Percentiles rank a stretch among this genome's conserved stretches.
Conservation (phyloP, 2,329 filamentous ascomycete genomes). For the Penicillium sp. region DNA sequence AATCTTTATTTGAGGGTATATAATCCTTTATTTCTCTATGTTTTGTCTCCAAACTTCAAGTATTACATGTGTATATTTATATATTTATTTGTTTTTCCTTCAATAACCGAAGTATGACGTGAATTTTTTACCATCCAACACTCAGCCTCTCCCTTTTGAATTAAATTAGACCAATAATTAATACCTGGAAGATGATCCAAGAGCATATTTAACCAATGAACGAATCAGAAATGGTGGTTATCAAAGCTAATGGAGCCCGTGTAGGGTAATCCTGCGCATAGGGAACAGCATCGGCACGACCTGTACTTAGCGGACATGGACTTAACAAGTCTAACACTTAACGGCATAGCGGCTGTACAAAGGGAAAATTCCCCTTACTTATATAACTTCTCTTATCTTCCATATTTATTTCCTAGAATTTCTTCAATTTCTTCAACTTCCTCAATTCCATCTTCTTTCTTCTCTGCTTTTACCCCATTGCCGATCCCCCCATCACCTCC, state of each 20-base stretch:
- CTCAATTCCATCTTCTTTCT: background rate
- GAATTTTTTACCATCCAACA: background rate
- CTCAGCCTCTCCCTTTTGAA: background rate
- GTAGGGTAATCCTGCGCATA: constrained; percentile 31
- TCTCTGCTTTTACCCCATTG: constrained; percentile 1
- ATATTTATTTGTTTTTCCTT: background rate
- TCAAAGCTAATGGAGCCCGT: constrained; percentile 3
- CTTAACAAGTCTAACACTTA: constrained; percentile 37
- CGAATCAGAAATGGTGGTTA: constrained; percentile 4
- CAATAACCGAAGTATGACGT: constrained; percentile 10
- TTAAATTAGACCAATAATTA: constrained; percentile 3
- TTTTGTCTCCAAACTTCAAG: background rate
- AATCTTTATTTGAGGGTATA: background rate
- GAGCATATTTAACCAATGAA: constrained; percentile 1
- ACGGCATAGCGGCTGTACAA: constrained; percentile 28
- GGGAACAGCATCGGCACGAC: constrained; percentile 30
- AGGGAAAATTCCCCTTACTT: background rate
- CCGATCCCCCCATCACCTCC: constrained; percentile 11
- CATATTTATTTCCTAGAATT: constrained; percentile 6
- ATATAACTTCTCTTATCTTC: background rate
- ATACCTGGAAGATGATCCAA: background rate
- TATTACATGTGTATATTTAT: too few relatives aligned
- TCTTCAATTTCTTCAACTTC: constrained; percentile 1
- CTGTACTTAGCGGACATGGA: constrained; percentile 29
- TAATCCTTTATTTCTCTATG: background rate